Evolutionary conservation across 1,139 yeast species (phyloP).

Genomic region (Pichia sp.): DNA sequence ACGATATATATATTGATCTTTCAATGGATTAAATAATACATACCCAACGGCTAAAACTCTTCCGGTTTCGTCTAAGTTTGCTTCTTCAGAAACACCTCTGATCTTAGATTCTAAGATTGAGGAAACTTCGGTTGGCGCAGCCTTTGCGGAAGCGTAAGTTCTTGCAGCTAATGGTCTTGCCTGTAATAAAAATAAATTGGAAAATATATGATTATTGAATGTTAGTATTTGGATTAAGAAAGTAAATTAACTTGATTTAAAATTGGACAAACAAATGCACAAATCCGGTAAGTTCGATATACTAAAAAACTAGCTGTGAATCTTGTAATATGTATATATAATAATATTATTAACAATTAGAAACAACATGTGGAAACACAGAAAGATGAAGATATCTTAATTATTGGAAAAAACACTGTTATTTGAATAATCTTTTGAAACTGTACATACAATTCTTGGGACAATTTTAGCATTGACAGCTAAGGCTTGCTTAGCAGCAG

Average conservation of each 20-base stretch:
- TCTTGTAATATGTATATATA: too few species aligned
- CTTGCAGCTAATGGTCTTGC: conserved; percentile 71
- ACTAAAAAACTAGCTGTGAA: neutral
- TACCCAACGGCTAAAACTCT: conserved; percentile 97
- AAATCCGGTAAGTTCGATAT: neutral
- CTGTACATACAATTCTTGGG: conserved; percentile 56
- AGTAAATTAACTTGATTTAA: too few species aligned
- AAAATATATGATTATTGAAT: neutral
- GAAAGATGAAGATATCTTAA: neutral
- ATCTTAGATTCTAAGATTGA: conserved; percentile 98
- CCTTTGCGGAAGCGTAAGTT: conserved; percentile 93
- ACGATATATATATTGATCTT: neutral
- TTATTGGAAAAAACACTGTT: neutral
- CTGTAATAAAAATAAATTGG: conserved; percentile 29
- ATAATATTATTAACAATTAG: neutral
- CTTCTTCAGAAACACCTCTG: conserved; percentile 98
- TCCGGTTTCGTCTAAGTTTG: conserved; percentile 98
- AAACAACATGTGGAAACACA: neutral
- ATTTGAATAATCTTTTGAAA: neutral
- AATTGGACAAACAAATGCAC: neutral
- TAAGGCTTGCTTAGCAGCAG: conserved; percentile 72
- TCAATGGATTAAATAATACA: conserved; percentile 29
- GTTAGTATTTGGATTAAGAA: conserved; percentile 14
- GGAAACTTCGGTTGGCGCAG: conserved; percentile 99
- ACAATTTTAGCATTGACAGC: conserved; percentile 51